These are phyloP conservation scores for Taxillus chinensis DNA, from an alignment of 164 flowering plant genomes.

Conservation along the genomic window DNA sequence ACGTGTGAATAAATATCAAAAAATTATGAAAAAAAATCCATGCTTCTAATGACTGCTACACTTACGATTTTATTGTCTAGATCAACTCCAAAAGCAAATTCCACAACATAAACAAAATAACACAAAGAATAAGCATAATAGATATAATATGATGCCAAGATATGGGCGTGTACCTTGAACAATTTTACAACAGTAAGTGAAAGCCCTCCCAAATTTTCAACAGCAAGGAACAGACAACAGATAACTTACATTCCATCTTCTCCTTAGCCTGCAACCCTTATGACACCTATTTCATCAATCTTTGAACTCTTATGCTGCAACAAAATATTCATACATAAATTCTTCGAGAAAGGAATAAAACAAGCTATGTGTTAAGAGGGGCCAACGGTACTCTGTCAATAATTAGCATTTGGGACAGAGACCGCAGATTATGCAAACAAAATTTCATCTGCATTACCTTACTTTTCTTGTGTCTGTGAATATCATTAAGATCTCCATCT, in stretches of 20 bases:
- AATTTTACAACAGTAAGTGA: not conserved
- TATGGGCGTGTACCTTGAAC: not conserved
- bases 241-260: conserved; percentile 13
- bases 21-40: too few species aligned
- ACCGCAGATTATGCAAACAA: conserved; percentile 2
- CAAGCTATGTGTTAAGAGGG: not conserved
- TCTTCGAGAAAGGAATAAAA: not conserved
- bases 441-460: conserved; percentile 29
- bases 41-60: too few species aligned
- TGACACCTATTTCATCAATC: conserved; percentile 68
- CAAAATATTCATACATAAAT: not conserved
- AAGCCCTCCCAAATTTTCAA: not conserved
- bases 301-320: conserved; percentile 89
- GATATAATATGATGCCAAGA: not conserved
- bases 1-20: too few species aligned
- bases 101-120: too few species aligned
- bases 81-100: too few species aligned
- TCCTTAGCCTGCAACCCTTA: conserved; percentile 74
- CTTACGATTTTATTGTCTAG: too few species aligned
- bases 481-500: conserved; percentile 49
- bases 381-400: not conserved
- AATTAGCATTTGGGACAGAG: not conserved
- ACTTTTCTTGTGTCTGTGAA: conserved; percentile 58
- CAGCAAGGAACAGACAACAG: conserved; percentile 10
- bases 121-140: too few species aligned